Evolutionary conservation across 2,329 filamentous ascomycete species (phyloP), one percentile per base, ranked within the genome.

Genomic region (Cadophora sp.): DNA sequence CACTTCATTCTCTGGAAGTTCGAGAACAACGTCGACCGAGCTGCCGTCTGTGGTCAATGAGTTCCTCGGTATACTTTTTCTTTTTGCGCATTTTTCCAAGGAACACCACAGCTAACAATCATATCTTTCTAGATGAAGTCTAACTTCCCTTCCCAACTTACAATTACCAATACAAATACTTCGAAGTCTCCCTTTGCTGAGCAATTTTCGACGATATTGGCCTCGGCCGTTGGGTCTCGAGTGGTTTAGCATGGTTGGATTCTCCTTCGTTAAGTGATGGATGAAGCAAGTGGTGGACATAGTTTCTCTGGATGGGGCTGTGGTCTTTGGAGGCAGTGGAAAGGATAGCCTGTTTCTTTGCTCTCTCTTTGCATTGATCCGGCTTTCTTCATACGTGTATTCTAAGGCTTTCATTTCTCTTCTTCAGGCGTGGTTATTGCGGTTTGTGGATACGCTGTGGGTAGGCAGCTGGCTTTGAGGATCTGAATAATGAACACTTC

Each of bases 191-290:
- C 63, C n/a, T 39, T 39, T 18, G 27, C 33, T 50, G 45, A 30
- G n/a, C 47, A 24, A 24, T 36, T 58, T n/a, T 60, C 45, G 56
- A 39, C 48, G 27, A 50, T 47, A 18, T 1, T 41, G 20, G 36
- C 60, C 24, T 27, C 30, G 30, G 53, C 43, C 16, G n/a, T 58
- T 59, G 14, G 51, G 43, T 43, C n/a, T 48, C 51, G 53, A 27
- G 27, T 58, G 20, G 22, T 30, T 59, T 61, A n/a, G 24, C 43
- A 50, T n/a, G 43, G 11, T 43, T 51, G 27, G 27, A 51, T 51
- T 24, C 18, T 58, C 59, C 43, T 20, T 13, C 7, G 53, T 24
- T 65, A n/a, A 13, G 56, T 22, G 62, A 56, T 65, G 55, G 62
- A 59, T 59, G 45, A 13, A 61, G 27, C 27, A 50, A 41, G 53